A percentile compares a stretch with the other conserved stretches of the same genome.
These are phyloP conservation scores for Omphalea diandra DNA, from an alignment of 441 rosid species.

Conservation along the genomic window DNA sequence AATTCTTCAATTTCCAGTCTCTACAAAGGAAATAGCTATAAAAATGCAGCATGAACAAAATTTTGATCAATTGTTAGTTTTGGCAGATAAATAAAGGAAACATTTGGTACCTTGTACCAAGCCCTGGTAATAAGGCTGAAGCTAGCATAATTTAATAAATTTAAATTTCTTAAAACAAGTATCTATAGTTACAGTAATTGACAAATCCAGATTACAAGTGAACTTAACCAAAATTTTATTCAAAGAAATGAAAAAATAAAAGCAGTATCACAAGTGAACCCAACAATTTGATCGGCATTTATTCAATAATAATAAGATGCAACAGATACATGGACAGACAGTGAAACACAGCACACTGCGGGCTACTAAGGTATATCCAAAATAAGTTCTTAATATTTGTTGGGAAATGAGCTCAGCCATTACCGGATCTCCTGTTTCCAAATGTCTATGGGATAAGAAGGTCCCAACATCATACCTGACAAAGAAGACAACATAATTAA, in stretches of 20 bases:
- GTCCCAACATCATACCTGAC: slow-evolving; percentile 92
- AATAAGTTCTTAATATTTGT: not conserved
- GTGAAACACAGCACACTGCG: not conserved
- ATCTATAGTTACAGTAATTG: not conserved
- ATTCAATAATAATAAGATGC: slow-evolving; percentile 2
- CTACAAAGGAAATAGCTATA: not conserved
- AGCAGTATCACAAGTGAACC: not conserved
- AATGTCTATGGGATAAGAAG: slow-evolving; percentile 73
- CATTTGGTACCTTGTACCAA: not conserved
- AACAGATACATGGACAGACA: not conserved
- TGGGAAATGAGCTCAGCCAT: slow-evolving; percentile 20
- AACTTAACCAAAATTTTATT: not conserved
- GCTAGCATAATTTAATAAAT: not conserved
- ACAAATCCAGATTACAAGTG: not conserved
- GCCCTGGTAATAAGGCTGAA: not conserved
- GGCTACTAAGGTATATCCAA: not conserved
- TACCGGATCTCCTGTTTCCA: slow-evolving; percentile 92
- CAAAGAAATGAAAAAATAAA: not conserved
- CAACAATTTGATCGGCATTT: not conserved
- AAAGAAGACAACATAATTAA: slow-evolving; percentile 14
- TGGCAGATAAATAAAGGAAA: not conserved
- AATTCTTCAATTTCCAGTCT: not conserved
- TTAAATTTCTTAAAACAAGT: not conserved
- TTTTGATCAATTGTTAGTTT: not conserved
- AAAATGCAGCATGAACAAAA: not conserved